Percentiles rank a stretch among this genome's conserved stretches.
Evolutionary conservation across 2,329 filamentous ascomycete species (phyloP).

Genomic region (Xylaria hypoxylon): DNA sequence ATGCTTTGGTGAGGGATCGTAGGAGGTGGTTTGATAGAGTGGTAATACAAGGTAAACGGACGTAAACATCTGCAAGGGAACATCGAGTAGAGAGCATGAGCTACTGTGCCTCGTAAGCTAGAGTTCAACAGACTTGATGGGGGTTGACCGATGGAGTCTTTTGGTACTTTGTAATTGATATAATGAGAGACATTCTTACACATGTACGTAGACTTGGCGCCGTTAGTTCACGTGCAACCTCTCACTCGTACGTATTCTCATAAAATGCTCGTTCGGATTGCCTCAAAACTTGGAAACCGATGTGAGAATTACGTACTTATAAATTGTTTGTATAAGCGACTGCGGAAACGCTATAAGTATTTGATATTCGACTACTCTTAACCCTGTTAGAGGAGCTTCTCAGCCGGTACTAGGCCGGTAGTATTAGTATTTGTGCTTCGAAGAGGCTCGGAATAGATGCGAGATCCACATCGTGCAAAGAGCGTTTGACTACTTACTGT

Average conservation of each 20-base stretch:
- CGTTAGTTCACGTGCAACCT: neutral
- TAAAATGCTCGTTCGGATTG: neutral
- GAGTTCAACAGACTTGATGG: conserved; percentile 2
- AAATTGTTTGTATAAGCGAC: neutral
- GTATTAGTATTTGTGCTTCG: neutral
- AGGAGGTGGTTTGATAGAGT: conserved; percentile 3
- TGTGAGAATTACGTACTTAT: neutral
- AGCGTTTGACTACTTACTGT: neutral
- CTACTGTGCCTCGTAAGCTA: neutral
- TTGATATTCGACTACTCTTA: neutral
- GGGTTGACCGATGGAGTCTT: neutral
- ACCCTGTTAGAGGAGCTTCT: neutral
- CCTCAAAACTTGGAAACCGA: neutral
- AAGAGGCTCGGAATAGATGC: neutral
- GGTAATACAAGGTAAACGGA: conserved; percentile 3
- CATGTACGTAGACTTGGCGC: neutral
- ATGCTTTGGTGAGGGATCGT: neutral
- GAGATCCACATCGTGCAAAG: neutral
- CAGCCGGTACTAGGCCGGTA: too few species aligned
- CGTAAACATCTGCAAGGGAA: neutral
- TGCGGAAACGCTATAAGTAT: neutral
- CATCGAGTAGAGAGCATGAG: conserved; percentile 11
- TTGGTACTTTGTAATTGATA: neutral
- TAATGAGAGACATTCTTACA: conserved; percentile 1
- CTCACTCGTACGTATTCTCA: neutral